phyloP scores from a whole-genome alignment of 768 basidiomycete species.

The Termitomyces titanicus region DNA sequence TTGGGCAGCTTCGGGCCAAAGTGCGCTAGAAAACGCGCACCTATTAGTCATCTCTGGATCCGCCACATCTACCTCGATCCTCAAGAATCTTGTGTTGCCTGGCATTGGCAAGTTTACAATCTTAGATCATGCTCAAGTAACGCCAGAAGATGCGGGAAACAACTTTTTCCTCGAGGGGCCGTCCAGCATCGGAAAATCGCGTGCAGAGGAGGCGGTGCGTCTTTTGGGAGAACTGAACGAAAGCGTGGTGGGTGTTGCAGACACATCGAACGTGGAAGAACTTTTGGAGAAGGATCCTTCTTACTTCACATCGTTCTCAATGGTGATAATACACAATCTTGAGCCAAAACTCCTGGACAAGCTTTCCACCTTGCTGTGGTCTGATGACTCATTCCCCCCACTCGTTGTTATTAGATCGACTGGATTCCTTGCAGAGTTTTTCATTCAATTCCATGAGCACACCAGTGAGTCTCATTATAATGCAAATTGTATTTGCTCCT shows the following conservation, averaged over 20 bases:
- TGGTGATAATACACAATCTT: slow-evolving; percentile 87
- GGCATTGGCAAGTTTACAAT: slow-evolving; percentile 96
- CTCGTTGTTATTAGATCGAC: slow-evolving; percentile 80
- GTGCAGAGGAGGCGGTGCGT: slow-evolving; percentile 76
- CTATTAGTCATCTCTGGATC: slow-evolving; percentile 78
- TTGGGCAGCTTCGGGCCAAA: slow-evolving; percentile 92
- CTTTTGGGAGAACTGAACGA: slow-evolving; percentile 86
- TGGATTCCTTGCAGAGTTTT: slow-evolving; percentile 88
- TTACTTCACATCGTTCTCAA: slow-evolving; percentile 61
- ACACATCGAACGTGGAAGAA: slow-evolving; percentile 50
- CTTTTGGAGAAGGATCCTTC: slow-evolving; percentile 53
- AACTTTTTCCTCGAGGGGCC: slow-evolving; percentile 91
- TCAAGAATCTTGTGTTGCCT: slow-evolving; percentile 97
- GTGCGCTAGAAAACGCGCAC: slow-evolving; percentile 79
- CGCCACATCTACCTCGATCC: slow-evolving; percentile 82
- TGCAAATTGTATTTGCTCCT: neutral
- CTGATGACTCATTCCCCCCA: slow-evolving; percentile 51
- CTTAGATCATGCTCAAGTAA: slow-evolving; percentile 61
- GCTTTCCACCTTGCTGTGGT: slow-evolving; percentile 70
- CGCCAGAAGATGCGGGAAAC: slow-evolving; percentile 82
- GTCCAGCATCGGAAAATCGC: slow-evolving; percentile 73
- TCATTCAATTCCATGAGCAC: slow-evolving; percentile 87
- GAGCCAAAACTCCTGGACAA: slow-evolving; percentile 47
- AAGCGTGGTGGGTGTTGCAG: slow-evolving; percentile 68
- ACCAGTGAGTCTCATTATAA: slow-evolving; percentile 48